Percentiles rank a stretch among this genome's conserved stretches.
phyloP scores from a whole-genome alignment of 2,329 filamentous ascomycete genomes.

The Aspergillus versicolor region DNA sequence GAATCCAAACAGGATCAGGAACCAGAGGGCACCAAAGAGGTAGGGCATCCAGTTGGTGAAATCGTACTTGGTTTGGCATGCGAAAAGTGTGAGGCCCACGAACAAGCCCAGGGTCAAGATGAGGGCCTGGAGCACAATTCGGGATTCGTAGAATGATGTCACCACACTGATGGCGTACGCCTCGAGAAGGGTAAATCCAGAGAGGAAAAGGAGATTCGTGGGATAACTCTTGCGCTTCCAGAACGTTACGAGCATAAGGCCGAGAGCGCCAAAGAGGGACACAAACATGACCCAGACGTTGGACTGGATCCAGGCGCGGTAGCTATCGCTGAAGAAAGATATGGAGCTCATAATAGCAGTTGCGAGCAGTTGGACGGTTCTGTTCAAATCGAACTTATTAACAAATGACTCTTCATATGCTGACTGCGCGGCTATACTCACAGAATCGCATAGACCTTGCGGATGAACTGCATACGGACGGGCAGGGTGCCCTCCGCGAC shows the following conservation, averaged over 20 bases:
- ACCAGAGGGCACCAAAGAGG: constrained; percentile 87
- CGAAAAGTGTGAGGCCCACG: constrained; percentile 70
- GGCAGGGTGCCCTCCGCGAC: constrained; percentile 92
- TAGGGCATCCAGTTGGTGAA: constrained; percentile 98
- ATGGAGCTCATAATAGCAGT: constrained; percentile 78
- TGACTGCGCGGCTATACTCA: constrained; percentile 37
- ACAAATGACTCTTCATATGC: background rate
- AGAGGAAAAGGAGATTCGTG: constrained; percentile 88
- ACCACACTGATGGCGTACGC: constrained; percentile 92
- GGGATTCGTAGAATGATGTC: constrained; percentile 82
- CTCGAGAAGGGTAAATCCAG: constrained; percentile 85
- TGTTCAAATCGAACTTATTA: constrained; percentile 24
- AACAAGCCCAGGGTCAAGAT: constrained; percentile 74
- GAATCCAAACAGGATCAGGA: constrained; percentile 87
- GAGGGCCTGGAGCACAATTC: constrained; percentile 85
- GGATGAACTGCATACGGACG: constrained; percentile 93
- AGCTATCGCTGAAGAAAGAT: constrained; percentile 78
- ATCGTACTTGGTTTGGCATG: constrained; percentile 97
- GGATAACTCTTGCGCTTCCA: constrained; percentile 97
- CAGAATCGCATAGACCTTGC: constrained; percentile 97
- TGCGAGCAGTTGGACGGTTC: constrained; percentile 83
- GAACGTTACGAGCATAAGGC: constrained; percentile 82
- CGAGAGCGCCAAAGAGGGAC: constrained; percentile 80
- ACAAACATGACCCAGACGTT: constrained; percentile 83
- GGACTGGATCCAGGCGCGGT: constrained; percentile 82